Conservation (phyloP, 2,329 filamentous ascomycete species). For the Monosporascus sp. region DNA sequence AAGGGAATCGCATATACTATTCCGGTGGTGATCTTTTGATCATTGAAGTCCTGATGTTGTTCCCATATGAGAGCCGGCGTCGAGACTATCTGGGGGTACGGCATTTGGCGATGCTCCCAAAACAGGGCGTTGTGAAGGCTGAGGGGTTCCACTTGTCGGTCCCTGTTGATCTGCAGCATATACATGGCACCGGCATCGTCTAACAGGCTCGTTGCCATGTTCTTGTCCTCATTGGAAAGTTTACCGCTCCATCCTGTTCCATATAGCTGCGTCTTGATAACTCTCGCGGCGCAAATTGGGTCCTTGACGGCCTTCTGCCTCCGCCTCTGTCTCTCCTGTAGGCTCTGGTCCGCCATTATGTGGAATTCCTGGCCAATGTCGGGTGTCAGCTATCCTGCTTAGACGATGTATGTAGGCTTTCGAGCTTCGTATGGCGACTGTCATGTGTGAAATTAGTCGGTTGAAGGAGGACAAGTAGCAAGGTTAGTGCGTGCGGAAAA, state of each 20-base stretch:
- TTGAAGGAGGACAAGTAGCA: no score
- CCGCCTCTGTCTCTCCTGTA: not conserved
- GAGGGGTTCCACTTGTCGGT: conserved; percentile 7
- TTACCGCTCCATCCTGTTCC: conserved; percentile 17
- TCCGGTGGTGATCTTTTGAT: not conserved
- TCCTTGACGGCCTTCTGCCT: not conserved
- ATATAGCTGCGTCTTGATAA: not conserved
- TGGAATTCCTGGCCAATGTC: not conserved
- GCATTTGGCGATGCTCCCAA: conserved; percentile 20
- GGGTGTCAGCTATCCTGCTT: not conserved
- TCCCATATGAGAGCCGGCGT: conserved; percentile 10
- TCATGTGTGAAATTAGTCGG: no score
- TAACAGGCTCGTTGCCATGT: conserved; percentile 3
- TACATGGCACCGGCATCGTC: conserved; percentile 14
- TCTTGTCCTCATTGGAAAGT: conserved; percentile 8
- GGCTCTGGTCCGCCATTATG: not conserved
- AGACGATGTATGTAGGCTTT: not conserved
- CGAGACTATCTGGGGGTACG: conserved; percentile 8
- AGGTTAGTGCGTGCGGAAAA: no score
- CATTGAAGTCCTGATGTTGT: not conserved
- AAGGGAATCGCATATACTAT: conserved; percentile 2
- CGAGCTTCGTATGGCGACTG: not conserved
- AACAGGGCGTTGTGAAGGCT: conserved; percentile 18
- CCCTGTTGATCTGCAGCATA: conserved; percentile 13
- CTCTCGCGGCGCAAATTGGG: not conserved